phyloP scores from a whole-genome alignment of 768 basidiomycete species.

The Boletellus emodensis region DNA sequence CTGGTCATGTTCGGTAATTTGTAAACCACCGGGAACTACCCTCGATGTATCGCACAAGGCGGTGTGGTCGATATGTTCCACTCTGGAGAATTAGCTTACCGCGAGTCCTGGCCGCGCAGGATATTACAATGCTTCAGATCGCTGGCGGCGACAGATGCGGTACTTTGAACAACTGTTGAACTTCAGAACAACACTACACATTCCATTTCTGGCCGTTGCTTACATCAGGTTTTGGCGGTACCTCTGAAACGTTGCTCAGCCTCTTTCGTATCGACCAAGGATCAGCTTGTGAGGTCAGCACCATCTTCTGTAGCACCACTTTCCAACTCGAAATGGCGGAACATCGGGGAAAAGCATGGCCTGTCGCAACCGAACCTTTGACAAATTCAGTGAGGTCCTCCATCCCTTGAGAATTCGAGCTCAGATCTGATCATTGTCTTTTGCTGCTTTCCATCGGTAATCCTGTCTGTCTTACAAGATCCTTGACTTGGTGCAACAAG shows the following conservation, averaged over 20 bases:
- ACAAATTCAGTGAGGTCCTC: slow-evolving; percentile 75
- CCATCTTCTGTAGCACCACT: slow-evolving; percentile 3
- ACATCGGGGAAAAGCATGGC: slow-evolving; percentile 79
- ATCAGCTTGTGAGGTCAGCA: slow-evolving; percentile 81
- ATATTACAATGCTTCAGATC: background rate
- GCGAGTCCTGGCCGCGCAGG: too few relatives aligned
- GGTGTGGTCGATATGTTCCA: too few relatives aligned
- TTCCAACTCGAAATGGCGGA: slow-evolving; percentile 52
- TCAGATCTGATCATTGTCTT: background rate
- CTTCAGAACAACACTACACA: slow-evolving; percentile 2
- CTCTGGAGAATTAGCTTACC: too few relatives aligned
- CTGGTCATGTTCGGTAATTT: too few relatives aligned
- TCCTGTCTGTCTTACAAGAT: slow-evolving; percentile 49
- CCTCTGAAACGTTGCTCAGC: background rate
- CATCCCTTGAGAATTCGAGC: background rate
- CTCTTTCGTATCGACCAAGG: slow-evolving; percentile 61
- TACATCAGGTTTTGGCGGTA: slow-evolving; percentile 20
- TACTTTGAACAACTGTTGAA: background rate
- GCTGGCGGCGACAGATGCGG: too few relatives aligned
- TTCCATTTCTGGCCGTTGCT: slow-evolving; percentile 5
- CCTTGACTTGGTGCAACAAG: slow-evolving; percentile 92
- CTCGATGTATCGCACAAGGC: too few relatives aligned
- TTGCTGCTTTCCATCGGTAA: background rate
- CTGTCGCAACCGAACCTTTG: slow-evolving; percentile 76
- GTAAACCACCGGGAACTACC: too few relatives aligned